Conservation (phyloP, 208 protist species). For the Acanthamoeba royreba region DNA sequence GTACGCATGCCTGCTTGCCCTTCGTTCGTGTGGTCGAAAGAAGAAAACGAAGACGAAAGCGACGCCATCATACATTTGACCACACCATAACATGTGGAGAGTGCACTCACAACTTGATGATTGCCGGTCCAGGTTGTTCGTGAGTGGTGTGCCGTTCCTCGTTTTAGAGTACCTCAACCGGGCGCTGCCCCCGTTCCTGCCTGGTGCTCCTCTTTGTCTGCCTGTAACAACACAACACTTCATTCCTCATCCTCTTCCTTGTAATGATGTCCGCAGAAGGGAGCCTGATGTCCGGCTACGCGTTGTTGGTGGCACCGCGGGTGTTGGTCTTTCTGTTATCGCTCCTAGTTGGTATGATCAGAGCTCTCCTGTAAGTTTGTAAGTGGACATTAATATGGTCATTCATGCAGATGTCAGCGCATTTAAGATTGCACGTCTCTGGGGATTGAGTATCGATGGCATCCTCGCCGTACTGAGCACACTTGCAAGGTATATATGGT, state of each 20-base stretch:
- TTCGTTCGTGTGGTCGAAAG: too few relatives aligned
- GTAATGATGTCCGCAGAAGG: too few relatives aligned
- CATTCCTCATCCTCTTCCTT: too few relatives aligned
- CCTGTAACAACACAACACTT: too few relatives aligned
- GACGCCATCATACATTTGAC: not conserved
- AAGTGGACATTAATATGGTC: not conserved
- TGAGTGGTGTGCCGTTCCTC: not conserved
- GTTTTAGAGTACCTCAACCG: not conserved
- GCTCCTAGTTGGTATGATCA: not conserved
- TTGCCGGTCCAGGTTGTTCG: not conserved
- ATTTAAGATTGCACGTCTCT: not conserved
- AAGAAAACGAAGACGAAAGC: not conserved
- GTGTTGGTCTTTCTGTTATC: constrained; percentile 24
- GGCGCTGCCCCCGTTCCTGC: not conserved
- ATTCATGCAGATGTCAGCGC: not conserved
- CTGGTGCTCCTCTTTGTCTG: not conserved
- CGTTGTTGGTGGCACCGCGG: not conserved
- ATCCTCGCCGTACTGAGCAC: not conserved
- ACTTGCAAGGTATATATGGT: not conserved
- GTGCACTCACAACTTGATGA: not conserved
- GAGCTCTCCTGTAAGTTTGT: not conserved
- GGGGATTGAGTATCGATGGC: not conserved
- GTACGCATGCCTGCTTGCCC: not conserved
- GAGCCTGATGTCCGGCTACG: not conserved
- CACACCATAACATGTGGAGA: not conserved